Base-by-base conservation (phyloP, 2,329 filamentous ascomycete genomes). In the Didymella glomerata region DNA sequence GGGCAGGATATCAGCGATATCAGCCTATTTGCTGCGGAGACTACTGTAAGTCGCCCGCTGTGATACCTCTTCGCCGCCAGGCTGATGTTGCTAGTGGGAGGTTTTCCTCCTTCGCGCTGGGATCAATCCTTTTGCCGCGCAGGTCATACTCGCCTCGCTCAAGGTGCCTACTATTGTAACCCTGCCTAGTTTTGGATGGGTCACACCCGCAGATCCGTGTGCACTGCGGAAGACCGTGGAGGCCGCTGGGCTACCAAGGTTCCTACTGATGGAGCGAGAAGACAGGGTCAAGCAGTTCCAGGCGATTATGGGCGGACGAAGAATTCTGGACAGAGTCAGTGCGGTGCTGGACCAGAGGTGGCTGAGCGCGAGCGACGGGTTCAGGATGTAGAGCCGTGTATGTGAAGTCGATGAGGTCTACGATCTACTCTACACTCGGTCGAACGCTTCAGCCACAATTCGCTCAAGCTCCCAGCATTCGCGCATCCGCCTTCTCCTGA, bases 51-150 rank as follows among this genome's bases (percentile, higher is more conserved):
- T 22, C 8, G 18, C 1, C 10, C 22, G 14, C 6, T 13, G 22
- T 14, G 6, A 44, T 10, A 5, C 5, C 14, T 13, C 16, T 0
- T n/a, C 7, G 14, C 4, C n/a, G 7, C 4, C 18, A 27, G 14
- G 24, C 41, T 44, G 36, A 58, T 22, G 11, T 32, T 11, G 24
- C 6, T 36, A 76, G 32, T 90, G 87, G 87, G 90, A 93, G 72
- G 45, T 86, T 10, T 90, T 90, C 61, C 79, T 93, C 24, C 81
- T 89, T 14, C 80, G 82, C 24, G 82, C 84, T 1, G 90, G 90
- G 0, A 74, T 92, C 70, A 93, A 93, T 73, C 83, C 85, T 0
- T 92, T 86, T 71, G 90, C 89, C 2, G 90, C 90, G 2, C 90
- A 92, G 71, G 80, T 81, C 10, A 79, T 92, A 1, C 76, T 91